These are phyloP conservation scores for Erucastrum elatum DNA, from an alignment of 345 rosid genomes.

Conservation along the genomic window DNA sequence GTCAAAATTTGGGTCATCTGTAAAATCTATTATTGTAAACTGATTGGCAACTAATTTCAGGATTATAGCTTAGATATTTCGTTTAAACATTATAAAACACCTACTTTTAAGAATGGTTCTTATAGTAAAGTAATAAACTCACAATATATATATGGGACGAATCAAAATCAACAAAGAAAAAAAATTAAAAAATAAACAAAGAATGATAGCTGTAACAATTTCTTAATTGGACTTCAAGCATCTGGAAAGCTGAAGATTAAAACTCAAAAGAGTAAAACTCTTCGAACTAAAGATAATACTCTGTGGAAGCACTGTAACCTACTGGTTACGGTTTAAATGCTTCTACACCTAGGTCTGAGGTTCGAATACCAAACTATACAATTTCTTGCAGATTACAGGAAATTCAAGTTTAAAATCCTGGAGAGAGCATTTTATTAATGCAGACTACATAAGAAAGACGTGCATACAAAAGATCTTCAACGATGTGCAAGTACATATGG, in stretches of 20 bases:
- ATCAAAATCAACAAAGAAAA: not conserved
- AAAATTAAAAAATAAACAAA: not conserved
- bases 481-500: too few relatives aligned
- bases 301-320: too few relatives aligned
- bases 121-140: not conserved
- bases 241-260: constrained; percentile 6
- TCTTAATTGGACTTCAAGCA: not conserved
- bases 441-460: too few relatives aligned
- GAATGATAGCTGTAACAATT: not conserved
- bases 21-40: not conserved
- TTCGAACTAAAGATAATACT: constrained; percentile 9
- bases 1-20: constrained; percentile 2
- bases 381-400: too few relatives aligned
- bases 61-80: not conserved
- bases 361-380: too few relatives aligned
- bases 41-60: not conserved
- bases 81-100: not conserved
- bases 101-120: not conserved
- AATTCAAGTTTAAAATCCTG: too few relatives aligned
- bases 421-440: too few relatives aligned
- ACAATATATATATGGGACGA: not conserved
- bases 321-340: too few relatives aligned
- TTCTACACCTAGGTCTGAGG: too few relatives aligned
- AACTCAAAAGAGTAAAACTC: constrained; percentile 1
- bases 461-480: too few relatives aligned